phyloP scores from a whole-genome alignment of 2,329 filamentous ascomycete genomes.

The Nannizzia gypsea region DNA sequence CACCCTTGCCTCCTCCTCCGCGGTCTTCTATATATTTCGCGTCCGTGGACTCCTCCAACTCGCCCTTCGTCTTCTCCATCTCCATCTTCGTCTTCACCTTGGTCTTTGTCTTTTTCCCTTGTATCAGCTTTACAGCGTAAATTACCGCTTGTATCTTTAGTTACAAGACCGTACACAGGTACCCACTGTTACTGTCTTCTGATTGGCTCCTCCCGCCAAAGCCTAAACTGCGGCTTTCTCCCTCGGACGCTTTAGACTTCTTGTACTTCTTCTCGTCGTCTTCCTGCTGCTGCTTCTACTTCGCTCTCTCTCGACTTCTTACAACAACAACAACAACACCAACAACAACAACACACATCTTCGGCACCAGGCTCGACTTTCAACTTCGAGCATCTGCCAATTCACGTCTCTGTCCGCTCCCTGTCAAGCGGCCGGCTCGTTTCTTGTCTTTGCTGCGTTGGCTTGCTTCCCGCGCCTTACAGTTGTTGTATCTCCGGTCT shows the following conservation, averaged over 20 bases:
- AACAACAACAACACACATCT: too few species aligned
- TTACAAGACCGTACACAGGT: background rate
- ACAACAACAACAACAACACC: too few species aligned
- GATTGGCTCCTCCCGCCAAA: background rate
- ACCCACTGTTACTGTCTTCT: background rate
- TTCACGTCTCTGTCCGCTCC: background rate
- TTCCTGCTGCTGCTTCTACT: slow-evolving; percentile 10
- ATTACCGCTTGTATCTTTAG: background rate
- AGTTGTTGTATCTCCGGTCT: background rate
- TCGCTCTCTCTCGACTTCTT: background rate
- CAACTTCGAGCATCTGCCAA: background rate
- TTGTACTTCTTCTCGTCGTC: slow-evolving; percentile 7
- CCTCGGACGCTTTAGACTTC: slow-evolving; percentile 5
- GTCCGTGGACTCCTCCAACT: too few species aligned
- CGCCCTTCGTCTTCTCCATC: too few species aligned
- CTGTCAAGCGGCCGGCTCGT: background rate
- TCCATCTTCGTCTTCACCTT: too few species aligned
- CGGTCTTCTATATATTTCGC: too few species aligned
- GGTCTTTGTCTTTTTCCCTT: background rate
- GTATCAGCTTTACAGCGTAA: background rate
- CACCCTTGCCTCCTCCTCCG: too few species aligned
- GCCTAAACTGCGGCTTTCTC: background rate
- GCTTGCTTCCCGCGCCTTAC: background rate
- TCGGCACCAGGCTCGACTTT: background rate
- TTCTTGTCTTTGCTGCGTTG: background rate